Evolutionary conservation across 352 stramenopile species (phyloP).

Genomic region (Phytophthora boehmeriae): DNA sequence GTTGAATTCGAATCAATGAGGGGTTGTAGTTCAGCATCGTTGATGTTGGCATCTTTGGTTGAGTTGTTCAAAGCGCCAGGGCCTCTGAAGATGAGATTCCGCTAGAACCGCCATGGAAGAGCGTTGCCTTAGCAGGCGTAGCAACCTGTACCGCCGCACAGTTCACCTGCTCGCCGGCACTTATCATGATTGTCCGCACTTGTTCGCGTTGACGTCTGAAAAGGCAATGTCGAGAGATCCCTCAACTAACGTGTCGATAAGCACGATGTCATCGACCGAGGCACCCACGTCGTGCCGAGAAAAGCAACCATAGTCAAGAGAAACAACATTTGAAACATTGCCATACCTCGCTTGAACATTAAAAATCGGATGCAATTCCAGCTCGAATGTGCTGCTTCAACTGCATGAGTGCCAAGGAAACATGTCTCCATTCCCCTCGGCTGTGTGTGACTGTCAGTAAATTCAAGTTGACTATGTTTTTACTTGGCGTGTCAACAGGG

Average conservation of each 20-base stretch:
- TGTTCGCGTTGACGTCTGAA: constrained; percentile 25
- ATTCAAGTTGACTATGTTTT: too few species aligned
- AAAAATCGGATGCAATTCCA: too few species aligned
- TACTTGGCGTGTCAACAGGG: too few species aligned
- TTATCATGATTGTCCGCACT: constrained; percentile 23
- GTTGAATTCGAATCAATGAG: constrained; percentile 29
- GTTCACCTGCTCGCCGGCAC: constrained; percentile 15
- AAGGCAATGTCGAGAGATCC: constrained; percentile 19
- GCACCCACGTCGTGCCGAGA: too few species aligned
- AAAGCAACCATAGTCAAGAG: too few species aligned
- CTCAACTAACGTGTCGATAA: constrained; percentile 23
- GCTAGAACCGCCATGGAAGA: constrained; percentile 20
- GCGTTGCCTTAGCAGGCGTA: constrained; percentile 10
- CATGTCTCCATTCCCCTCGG: too few species aligned
- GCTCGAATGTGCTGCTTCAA: too few species aligned
- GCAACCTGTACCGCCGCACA: constrained; percentile 12
- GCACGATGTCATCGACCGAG: constrained; percentile 13
- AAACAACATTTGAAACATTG: too few species aligned
- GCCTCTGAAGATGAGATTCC: not conserved
- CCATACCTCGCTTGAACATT: too few species aligned
- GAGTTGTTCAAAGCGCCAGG: too few species aligned
- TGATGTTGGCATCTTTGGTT: not conserved
- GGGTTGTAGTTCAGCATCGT: constrained; percentile 27
- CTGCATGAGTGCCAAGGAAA: too few species aligned
- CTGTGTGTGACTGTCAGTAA: too few species aligned